phyloP scores from a whole-genome alignment of 768 basidiomycete species.

The Boletus pseudo-olivaceus region DNA sequence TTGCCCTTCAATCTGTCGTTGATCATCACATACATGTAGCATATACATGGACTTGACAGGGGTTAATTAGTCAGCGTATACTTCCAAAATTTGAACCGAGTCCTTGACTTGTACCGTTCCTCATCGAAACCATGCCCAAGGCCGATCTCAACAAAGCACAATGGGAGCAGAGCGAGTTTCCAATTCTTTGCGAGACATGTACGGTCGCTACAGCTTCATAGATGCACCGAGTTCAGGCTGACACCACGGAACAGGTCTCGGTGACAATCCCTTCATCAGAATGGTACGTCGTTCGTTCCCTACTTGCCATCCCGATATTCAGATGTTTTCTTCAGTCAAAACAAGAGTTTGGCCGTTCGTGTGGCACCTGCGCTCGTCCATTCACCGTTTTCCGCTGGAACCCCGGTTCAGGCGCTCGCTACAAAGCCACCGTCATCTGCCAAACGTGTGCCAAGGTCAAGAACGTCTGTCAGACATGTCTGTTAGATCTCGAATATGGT shows the following conservation, averaged over 20 bases:
- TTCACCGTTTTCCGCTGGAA: conserved; percentile 99
- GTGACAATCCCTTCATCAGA: conserved; percentile 87
- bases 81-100: background rate
- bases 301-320: background rate
- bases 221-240: background rate
- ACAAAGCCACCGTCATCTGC: conserved; percentile 96
- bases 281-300: conserved; percentile 59
- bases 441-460: conserved; percentile 96
- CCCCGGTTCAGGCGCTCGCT: conserved; percentile 88
- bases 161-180: conserved; percentile 92
- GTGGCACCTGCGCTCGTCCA: conserved; percentile 95
- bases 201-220: conserved; percentile 26
- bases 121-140: conserved; percentile 56
- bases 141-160: conserved; percentile 94
- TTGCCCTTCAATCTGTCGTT: conserved; percentile 84
- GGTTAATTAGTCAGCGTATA: conserved; percentile 29
- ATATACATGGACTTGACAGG: background rate
- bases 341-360: conserved; percentile 93
- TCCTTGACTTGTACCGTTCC: background rate
- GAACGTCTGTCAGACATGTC: conserved; percentile 96
- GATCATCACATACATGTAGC: conserved; percentile 52
- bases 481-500: conserved; percentile 94
- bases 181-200: conserved; percentile 94
- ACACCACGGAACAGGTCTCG: conserved; percentile 54
- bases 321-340: conserved; percentile 77